Evolutionary conservation across 225 moss, liverwort and hornwort species (phyloP).

Genomic region (Physcomitrium patens): DNA sequence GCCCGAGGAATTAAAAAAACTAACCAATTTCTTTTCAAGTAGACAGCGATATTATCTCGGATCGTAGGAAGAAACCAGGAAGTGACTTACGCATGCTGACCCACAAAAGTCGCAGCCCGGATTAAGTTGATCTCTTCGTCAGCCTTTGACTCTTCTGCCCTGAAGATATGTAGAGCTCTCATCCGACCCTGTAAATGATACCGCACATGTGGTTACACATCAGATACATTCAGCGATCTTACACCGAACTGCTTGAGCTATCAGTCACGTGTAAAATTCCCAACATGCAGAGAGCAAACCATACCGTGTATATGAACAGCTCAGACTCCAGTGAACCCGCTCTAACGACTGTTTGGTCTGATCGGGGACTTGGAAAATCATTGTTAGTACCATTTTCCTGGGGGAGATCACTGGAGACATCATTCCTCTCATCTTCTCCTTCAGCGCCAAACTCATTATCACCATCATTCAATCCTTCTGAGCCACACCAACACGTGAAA

Average conservation of each 20-base stretch:
- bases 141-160: conserved; percentile 57
- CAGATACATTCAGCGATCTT: not conserved
- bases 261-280: not conserved
- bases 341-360: conserved; percentile 37
- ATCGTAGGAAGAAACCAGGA: conserved; percentile 11
- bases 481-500: conserved; percentile 43
- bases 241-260: conserved; percentile 9
- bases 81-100: conserved; percentile 61
- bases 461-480: conserved; percentile 42
- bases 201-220: conserved; percentile 2
- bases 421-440: conserved; percentile 25
- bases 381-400: conserved; percentile 20
- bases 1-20: not conserved
- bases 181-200: conserved; percentile 54
- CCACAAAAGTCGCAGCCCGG: conserved; percentile 59
- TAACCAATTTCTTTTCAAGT: not conserved
- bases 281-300: not conserved
- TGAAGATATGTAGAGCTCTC: conserved; percentile 61
- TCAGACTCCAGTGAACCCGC: conserved; percentile 57
- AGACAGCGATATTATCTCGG: not conserved
- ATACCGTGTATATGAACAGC: conserved; percentile 60
- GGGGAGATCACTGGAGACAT: conserved; percentile 1
- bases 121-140: conserved; percentile 64
- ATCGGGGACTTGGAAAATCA: conserved; percentile 31
- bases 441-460: conserved; percentile 21